A percentile compares a stretch with the other conserved stretches of the same genome.
Evolutionary conservation across 1,139 yeast species (phyloP).

Genomic region (Magnusiomyces paraingens): DNA sequence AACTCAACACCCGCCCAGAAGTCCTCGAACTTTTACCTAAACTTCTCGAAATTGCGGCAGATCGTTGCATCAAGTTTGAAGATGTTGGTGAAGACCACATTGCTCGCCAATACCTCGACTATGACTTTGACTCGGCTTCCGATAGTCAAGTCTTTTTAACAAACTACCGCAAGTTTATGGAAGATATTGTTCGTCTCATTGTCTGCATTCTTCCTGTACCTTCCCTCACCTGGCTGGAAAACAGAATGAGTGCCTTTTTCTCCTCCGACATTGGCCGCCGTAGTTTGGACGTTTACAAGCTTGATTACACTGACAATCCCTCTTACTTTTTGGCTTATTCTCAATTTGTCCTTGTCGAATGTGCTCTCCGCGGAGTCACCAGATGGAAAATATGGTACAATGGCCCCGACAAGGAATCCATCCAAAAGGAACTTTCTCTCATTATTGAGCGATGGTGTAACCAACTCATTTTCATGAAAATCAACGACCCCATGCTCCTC

Average conservation of each 20-base stretch:
- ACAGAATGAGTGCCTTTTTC: conserved; percentile 65
- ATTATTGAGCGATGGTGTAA: conserved; percentile 74
- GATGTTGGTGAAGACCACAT: conserved; percentile 59
- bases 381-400: conserved; percentile 93
- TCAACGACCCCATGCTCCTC: conserved; percentile 72
- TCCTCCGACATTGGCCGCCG: conserved; percentile 64
- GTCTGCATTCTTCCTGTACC: conserved; percentile 82
- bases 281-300: conserved; percentile 50
- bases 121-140: conserved; percentile 83
- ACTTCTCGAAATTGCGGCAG: conserved; percentile 68
- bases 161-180: conserved; percentile 77
- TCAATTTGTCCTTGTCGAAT: conserved; percentile 81
- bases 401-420: conserved; percentile 55
- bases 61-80: conserved; percentile 68
- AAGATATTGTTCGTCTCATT: conserved; percentile 82
- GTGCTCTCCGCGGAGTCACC: conserved; percentile 87
- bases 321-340: conserved; percentile 72
- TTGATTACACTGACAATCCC: conserved; percentile 55
- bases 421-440: conserved; percentile 49
- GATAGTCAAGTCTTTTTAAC: conserved; percentile 73
- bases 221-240: conserved; percentile 76
- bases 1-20: conserved; percentile 43
- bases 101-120: conserved; percentile 59
- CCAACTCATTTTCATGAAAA: conserved; percentile 64
- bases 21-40: conserved; percentile 53